Evolutionary conservation across 441 rosid genomes (phyloP).

Genomic region (Flueggea neowawraea): DNA sequence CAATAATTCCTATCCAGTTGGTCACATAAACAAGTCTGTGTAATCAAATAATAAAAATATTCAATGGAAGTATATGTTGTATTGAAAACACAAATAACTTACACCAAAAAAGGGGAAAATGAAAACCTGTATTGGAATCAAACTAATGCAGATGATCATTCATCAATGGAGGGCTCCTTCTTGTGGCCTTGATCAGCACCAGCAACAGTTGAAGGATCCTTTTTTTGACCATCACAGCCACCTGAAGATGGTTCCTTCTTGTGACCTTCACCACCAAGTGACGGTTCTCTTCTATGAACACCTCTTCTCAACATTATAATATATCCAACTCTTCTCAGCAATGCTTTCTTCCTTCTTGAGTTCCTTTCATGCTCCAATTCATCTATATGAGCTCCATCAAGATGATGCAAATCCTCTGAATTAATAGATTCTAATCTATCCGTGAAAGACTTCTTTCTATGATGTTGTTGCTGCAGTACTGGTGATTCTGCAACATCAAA

Average conservation of each 20-base stretch:
- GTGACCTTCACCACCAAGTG: conserved; percentile 19
- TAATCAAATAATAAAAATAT: too few species aligned
- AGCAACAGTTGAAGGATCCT: conserved; percentile 1
- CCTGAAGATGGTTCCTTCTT: conserved; percentile 36
- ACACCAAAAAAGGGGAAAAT: too few species aligned
- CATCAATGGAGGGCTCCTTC: too few species aligned
- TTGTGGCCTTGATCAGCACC: not conserved
- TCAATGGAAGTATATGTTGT: too few species aligned
- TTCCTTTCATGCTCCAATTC: conserved; percentile 48
- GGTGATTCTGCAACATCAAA: conserved; percentile 67
- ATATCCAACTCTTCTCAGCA: conserved; percentile 71
- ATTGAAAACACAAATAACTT: too few species aligned
- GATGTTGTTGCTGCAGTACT: conserved; percentile 24
- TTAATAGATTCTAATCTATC: conserved; percentile 39
- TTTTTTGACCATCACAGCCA: conserved; percentile 1
- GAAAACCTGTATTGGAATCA: too few species aligned
- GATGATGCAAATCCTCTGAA: conserved; percentile 50
- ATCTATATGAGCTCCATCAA: conserved; percentile 37
- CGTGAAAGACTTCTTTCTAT: conserved; percentile 41
- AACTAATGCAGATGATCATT: too few species aligned
- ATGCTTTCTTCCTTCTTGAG: conserved; percentile 65
- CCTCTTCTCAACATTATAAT: conserved; percentile 49
- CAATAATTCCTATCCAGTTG: too few species aligned
- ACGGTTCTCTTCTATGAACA: conserved; percentile 39
- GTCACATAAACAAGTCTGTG: too few species aligned